These are phyloP conservation scores for Heliosperma pusillum DNA, from an alignment of 148 eudicot species.

Conservation along the genomic window DNA sequence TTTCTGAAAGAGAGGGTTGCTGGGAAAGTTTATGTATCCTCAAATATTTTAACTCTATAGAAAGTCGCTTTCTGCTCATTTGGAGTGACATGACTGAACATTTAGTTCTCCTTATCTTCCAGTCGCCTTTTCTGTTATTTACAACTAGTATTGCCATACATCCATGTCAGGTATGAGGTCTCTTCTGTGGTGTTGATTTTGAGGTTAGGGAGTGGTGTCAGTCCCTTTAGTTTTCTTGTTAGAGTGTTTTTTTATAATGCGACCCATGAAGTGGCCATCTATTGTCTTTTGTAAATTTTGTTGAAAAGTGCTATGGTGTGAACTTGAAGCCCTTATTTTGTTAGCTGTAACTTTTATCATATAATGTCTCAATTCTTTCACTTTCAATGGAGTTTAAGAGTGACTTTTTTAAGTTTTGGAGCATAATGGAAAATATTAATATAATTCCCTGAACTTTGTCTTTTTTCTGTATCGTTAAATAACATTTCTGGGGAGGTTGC, in stretches of 20 bases:
- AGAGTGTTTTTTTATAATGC: no score
- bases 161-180: not conserved
- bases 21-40: no score
- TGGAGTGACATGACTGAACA: no score
- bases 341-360: not conserved
- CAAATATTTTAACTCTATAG: no score
- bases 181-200: not conserved
- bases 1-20: not conserved
- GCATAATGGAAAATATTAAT: not conserved
- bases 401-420: not conserved
- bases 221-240: not conserved
- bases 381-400: not conserved
- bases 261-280: not conserved
- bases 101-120: no score
- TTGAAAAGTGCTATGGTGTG: not conserved
- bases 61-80: no score
- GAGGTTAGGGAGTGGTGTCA: not conserved
- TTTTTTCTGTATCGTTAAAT: not conserved
- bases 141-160: not conserved
- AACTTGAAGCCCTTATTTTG: not conserved
- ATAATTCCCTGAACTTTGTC: not conserved
- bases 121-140: no score
- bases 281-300: not conserved
- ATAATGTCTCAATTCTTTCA: not conserved
- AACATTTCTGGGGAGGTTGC: not conserved